These are phyloP conservation scores for Pterula multifida DNA, from an alignment of 1,284 basidiomycete species.

Conservation along the genomic window DNA sequence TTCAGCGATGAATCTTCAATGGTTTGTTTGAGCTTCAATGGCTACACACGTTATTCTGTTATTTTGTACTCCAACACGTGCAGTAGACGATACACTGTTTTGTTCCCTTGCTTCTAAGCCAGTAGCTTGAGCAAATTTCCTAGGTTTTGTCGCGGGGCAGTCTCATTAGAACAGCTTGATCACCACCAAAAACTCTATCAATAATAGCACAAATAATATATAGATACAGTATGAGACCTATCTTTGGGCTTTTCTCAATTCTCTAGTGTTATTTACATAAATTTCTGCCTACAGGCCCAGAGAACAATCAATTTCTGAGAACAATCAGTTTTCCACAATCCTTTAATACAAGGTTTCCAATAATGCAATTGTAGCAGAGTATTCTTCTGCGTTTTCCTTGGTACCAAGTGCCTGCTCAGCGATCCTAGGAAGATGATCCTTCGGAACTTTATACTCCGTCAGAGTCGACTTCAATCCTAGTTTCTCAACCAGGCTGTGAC, in stretches of 20 bases:
- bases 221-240: no score
- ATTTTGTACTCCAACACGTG: no score
- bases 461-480: slow-evolving; percentile 48
- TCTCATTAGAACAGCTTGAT: no score
- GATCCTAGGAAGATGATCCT: slow-evolving; percentile 36
- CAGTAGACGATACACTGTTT: no score
- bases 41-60: no score
- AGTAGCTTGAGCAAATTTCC: no score
- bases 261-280: no score
- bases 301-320: neutral
- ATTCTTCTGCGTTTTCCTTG: slow-evolving; percentile 18
- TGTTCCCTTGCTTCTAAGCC: no score
- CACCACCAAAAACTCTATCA: no score
- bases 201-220: no score
- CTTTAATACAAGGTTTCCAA: slow-evolving; percentile 33
- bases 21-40: neutral
- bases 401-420: slow-evolving; percentile 34
- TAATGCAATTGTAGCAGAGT: slow-evolving; percentile 29
- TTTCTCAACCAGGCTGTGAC: slow-evolving; percentile 35
- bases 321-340: neutral
- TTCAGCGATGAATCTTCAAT: neutral
- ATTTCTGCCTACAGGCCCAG: neutral
- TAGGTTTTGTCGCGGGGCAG: no score
- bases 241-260: no score
- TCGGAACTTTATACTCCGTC: slow-evolving; percentile 47